Conservation (phyloP, 1,284 basidiomycete species). For the Naganishia cerealis region DNA sequence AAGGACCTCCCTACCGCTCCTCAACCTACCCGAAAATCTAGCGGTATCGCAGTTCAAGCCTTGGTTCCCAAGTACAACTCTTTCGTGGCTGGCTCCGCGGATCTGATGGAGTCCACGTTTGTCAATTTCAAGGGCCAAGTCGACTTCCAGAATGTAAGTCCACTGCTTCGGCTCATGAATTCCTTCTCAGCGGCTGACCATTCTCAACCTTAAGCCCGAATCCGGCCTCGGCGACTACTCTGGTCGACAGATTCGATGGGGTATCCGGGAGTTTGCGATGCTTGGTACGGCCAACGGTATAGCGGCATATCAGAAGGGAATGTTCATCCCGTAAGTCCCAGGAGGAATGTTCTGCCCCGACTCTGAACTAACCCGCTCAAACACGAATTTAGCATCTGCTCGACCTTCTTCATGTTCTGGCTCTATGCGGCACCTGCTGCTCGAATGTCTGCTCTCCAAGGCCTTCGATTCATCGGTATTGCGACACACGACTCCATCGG, state of each 20-base stretch:
- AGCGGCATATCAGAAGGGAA: slow-evolving; percentile 48
- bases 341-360: neutral
- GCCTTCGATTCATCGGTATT: slow-evolving; percentile 48
- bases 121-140: slow-evolving; percentile 45
- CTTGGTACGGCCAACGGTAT: slow-evolving; percentile 46
- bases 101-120: slow-evolving; percentile 49
- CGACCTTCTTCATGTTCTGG: slow-evolving; percentile 53
- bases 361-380: slow-evolving; percentile 52
- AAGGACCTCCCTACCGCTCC: slow-evolving; percentile 40
- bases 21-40: slow-evolving; percentile 45
- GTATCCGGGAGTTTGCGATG: slow-evolving; percentile 51
- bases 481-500: slow-evolving; percentile 50
- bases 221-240: slow-evolving; percentile 46
- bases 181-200: neutral
- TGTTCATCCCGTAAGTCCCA: slow-evolving; percentile 43
- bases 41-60: slow-evolving; percentile 44
- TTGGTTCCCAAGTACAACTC: slow-evolving; percentile 43
- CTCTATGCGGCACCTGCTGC: slow-evolving; percentile 50
- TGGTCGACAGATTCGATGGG: slow-evolving; percentile 49
- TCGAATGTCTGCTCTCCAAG: slow-evolving; percentile 49
- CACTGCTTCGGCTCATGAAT: neutral
- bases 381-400: slow-evolving; percentile 70
- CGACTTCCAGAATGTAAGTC: slow-evolving; percentile 47
- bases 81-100: slow-evolving; percentile 47
- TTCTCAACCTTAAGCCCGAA: slow-evolving; percentile 33